Conservation (phyloP, 306 rosid species). For the Vigna mungo region DNA sequence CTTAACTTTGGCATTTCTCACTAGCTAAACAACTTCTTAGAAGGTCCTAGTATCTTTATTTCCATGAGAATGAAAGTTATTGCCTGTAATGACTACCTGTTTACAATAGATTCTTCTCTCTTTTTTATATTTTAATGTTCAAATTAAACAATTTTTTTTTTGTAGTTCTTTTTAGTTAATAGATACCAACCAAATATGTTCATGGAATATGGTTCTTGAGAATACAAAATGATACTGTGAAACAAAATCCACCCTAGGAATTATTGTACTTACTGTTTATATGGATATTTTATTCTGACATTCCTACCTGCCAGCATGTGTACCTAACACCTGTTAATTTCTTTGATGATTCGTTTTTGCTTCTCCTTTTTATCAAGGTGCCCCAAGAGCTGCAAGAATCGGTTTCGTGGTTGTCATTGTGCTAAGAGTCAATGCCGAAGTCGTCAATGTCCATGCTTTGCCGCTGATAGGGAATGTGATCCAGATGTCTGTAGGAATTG, state of each 20-base stretch:
- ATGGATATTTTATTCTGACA: constrained; percentile 25
- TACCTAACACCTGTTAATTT: constrained; percentile 32
- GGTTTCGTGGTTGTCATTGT: constrained; percentile 97
- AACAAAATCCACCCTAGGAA: neutral
- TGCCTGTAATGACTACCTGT: too few relatives aligned
- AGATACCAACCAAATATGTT: too few relatives aligned
- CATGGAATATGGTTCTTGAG: too few relatives aligned
- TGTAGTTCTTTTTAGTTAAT: too few relatives aligned
- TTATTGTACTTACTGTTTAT: constrained; percentile 37
- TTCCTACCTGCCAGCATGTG: constrained; percentile 17
- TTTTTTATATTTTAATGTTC: too few relatives aligned
- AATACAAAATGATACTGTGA: too few relatives aligned
- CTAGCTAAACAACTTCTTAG: constrained; percentile 27
- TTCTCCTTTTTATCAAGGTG: constrained; percentile 53
- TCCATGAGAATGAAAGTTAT: too few relatives aligned
- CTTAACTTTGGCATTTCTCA: constrained; percentile 27
- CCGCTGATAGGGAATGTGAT: constrained; percentile 99
- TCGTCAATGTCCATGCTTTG: constrained; percentile 98
- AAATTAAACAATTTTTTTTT: too few relatives aligned
- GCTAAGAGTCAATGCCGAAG: constrained; percentile 99
- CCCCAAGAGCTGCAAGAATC: constrained; percentile 93
- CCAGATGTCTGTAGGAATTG: constrained; percentile 98
- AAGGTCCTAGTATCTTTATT: too few relatives aligned
- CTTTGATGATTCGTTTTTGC: constrained; percentile 15
- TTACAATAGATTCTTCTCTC: too few relatives aligned